These are phyloP conservation scores for Fraxinus floribunda DNA, from an alignment of 305 asterid genomes.

Conservation along the genomic window DNA sequence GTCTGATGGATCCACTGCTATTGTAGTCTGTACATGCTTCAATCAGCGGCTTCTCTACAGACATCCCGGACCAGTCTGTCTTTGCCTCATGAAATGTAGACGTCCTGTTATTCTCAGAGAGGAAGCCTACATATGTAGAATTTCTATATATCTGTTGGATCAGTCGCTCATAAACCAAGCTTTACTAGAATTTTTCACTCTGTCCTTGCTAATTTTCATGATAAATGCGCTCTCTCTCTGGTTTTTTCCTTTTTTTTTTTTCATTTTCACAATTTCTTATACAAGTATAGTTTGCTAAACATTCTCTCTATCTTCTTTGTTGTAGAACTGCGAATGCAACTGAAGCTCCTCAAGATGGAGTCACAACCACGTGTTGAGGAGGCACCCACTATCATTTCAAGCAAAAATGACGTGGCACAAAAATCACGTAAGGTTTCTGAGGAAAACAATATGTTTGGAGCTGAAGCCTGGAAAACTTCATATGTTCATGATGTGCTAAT, in stretches of 20 bases:
- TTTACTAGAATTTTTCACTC: no score
- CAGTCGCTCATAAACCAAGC: neutral
- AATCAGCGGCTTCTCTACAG: neutral
- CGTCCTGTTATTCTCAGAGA: neutral
- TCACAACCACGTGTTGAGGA: conserved; percentile 51
- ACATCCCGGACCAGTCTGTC: neutral
- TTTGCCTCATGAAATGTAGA: neutral
- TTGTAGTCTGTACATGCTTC: neutral
- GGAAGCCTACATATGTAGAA: neutral
- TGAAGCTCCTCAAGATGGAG: conserved; percentile 86
- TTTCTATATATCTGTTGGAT: neutral
- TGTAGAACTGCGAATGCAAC: conserved; percentile 70
- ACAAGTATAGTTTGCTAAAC: neutral
- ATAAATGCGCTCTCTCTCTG: neutral
- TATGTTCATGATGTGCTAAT: conserved; percentile 54
- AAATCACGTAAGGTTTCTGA: conserved; percentile 34
- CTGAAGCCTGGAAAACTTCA: conserved; percentile 53
- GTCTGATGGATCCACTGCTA: neutral
- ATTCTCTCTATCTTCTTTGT: conserved; percentile 9
- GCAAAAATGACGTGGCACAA: conserved; percentile 40
- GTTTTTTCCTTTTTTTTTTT: neutral
- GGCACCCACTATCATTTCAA: conserved; percentile 31
- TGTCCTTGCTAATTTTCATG: neutral
- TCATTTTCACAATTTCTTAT: neutral
- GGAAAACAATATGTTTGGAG: conserved; percentile 23